Evolutionary conservation across 2,329 filamentous ascomycete genomes (phyloP).

Genomic region (Trichoderma atrobrunneum): DNA sequence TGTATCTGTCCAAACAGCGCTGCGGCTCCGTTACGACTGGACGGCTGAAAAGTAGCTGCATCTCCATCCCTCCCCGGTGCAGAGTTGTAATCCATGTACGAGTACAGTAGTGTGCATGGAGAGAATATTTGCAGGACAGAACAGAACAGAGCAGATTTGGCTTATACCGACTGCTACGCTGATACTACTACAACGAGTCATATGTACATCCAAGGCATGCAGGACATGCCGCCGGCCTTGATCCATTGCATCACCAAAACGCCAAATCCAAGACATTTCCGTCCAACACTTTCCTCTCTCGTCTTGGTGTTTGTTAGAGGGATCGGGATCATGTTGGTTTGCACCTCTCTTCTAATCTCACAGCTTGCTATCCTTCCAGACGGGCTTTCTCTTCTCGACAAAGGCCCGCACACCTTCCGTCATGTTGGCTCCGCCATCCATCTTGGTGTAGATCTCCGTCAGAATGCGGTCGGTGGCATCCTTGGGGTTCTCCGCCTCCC

Average conservation of each 20-base stretch:
- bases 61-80: not conserved
- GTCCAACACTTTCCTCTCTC: not conserved
- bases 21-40: not conserved
- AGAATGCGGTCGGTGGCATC: constrained; percentile 57
- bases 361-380: constrained; percentile 64
- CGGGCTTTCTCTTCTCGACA: constrained; percentile 69
- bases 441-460: constrained; percentile 55
- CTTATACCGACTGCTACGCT: not conserved
- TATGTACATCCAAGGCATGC: constrained; percentile 1
- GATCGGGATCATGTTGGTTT: not conserved
- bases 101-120: not conserved
- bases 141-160: not conserved
- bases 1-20: not conserved
- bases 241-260: constrained; percentile 6
- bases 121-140: not conserved
- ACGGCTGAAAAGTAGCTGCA: not conserved
- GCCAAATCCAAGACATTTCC: not conserved
- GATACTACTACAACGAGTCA: not conserved
- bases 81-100: not conserved
- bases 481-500: constrained; percentile 66
- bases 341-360: constrained; percentile 30
- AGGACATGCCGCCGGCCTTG: not conserved
- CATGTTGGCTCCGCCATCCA: constrained; percentile 69
- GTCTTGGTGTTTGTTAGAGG: not conserved
- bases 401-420: constrained; percentile 72